phyloP scores from a whole-genome alignment of 2,329 filamentous ascomycete genomes.

The Sclerotinia subarctica region DNA sequence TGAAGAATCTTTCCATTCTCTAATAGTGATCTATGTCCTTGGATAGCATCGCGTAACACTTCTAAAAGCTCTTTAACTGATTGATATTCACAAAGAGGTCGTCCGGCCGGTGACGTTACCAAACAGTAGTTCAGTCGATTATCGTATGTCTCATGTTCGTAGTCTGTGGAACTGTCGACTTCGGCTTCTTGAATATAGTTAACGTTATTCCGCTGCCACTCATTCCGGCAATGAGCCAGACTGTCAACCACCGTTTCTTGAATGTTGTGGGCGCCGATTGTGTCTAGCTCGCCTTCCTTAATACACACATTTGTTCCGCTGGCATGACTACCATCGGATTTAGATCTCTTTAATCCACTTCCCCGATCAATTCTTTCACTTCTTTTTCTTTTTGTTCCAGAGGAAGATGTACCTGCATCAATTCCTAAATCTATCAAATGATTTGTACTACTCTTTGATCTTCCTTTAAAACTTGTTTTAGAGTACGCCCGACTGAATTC shows the following conservation, averaged over 20 bases:
- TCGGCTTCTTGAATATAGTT: constrained; percentile 16
- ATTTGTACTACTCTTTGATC: constrained; percentile 22
- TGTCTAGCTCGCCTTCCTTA: constrained; percentile 17
- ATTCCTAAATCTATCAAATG: constrained; percentile 20
- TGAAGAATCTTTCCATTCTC: no score
- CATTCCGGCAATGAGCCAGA: constrained; percentile 27
- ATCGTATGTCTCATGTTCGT: constrained; percentile 28
- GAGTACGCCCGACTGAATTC: constrained; percentile 26
- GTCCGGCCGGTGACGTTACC: constrained; percentile 32
- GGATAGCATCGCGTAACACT: no score
- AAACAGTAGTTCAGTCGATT: constrained; percentile 38
- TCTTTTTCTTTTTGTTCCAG: constrained; percentile 24
- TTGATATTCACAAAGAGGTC: no score
- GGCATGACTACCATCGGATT: constrained; percentile 25
- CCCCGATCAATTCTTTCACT: constrained; percentile 25
- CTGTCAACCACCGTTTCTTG: constrained; percentile 30
- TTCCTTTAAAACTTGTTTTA: constrained; percentile 26
- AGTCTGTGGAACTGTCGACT: constrained; percentile 21
- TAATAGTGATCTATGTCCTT: no score
- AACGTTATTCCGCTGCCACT: constrained; percentile 22
- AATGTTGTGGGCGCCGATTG: constrained; percentile 28
- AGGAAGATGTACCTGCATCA: constrained; percentile 14
- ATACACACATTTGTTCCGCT: constrained; percentile 22
- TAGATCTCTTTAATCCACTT: constrained; percentile 28
- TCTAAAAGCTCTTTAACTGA: no score